Conservation (phyloP, 2,329 filamentous ascomycete genomes). For the Penicillium sp. region DNA sequence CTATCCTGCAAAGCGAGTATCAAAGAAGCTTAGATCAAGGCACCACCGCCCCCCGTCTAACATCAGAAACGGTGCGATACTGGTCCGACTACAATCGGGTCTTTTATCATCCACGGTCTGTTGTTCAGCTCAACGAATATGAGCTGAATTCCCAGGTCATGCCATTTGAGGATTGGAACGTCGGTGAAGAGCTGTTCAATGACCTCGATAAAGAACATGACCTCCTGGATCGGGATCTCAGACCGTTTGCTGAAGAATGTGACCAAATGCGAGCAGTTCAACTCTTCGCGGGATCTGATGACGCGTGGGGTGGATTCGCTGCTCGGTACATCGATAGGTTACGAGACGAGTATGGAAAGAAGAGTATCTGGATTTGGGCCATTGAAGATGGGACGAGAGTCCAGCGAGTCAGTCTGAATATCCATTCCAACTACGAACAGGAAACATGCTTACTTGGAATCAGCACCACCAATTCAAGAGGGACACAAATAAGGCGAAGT, state of each 20-base stretch:
- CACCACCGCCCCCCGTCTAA: constrained; percentile 66
- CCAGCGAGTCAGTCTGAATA: constrained; percentile 56
- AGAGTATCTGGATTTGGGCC: constrained; percentile 85
- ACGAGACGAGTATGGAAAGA: constrained; percentile 89
- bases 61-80: constrained; percentile 77
- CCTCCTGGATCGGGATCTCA: constrained; percentile 85
- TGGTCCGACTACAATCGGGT: constrained; percentile 96
- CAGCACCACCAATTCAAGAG: constrained; percentile 66
- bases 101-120: constrained; percentile 88
- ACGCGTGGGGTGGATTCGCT: constrained; percentile 82
- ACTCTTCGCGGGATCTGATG: constrained; percentile 72
- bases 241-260: constrained; percentile 89
- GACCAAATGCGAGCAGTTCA: constrained; percentile 92
- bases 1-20: constrained; percentile 75
- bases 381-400: constrained; percentile 68
- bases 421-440: constrained; percentile 9
- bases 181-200: constrained; percentile 76
- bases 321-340: constrained; percentile 76
- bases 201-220: constrained; percentile 80
- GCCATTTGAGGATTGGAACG: constrained; percentile 79
- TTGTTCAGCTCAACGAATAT: constrained; percentile 86
- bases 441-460: constrained; percentile 14
- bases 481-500: constrained; percentile 75
- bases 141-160: constrained; percentile 79
- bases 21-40: constrained; percentile 80